Percentiles rank a stretch among this genome's conserved stretches.
Conservation (phyloP, 192 early-diverging fungal species). For the Podila horticola region DNA sequence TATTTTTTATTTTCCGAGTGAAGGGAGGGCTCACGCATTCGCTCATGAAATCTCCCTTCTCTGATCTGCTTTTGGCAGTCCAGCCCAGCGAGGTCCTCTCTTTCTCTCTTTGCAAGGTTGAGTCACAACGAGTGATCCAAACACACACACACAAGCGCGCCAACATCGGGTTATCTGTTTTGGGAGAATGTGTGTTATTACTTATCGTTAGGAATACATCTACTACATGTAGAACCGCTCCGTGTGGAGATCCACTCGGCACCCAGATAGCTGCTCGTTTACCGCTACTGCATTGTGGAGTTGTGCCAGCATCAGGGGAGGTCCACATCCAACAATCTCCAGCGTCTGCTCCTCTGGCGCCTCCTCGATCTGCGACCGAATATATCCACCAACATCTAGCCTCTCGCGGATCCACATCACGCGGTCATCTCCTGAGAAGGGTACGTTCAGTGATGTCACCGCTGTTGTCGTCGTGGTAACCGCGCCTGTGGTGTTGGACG, state of each 20-base stretch:
- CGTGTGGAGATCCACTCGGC: slow-evolving; percentile 42
- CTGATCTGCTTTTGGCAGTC: too few relatives aligned
- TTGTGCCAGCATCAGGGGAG: slow-evolving; percentile 30
- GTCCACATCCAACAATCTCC: slow-evolving; percentile 46
- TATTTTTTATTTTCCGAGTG: too few relatives aligned
- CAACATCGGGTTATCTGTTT: too few relatives aligned
- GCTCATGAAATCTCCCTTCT: too few relatives aligned
- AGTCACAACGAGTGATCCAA: too few relatives aligned
- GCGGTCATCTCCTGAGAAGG: slow-evolving; percentile 33
- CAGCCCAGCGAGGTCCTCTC: too few relatives aligned
- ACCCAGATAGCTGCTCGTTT: slow-evolving; percentile 27
- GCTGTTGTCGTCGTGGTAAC: neutral
- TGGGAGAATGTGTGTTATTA: too few relatives aligned
- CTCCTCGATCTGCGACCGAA: slow-evolving; percentile 16
- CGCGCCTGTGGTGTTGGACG: neutral
- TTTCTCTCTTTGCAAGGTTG: too few relatives aligned
- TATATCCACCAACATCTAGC: slow-evolving; percentile 20
- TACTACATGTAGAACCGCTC: slow-evolving; percentile 43
- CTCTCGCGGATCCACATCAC: slow-evolving; percentile 22
- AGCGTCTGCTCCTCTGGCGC: slow-evolving; percentile 11
- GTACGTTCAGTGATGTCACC: slow-evolving; percentile 7
- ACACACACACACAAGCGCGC: too few relatives aligned
- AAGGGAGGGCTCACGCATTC: too few relatives aligned
- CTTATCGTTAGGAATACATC: too few relatives aligned
- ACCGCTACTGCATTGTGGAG: slow-evolving; percentile 41